Evolutionary conservation across 352 stramenopile species (phyloP), one percentile per base, ranked within the genome.

Genomic region (Phytophthora hybrid): DNA sequence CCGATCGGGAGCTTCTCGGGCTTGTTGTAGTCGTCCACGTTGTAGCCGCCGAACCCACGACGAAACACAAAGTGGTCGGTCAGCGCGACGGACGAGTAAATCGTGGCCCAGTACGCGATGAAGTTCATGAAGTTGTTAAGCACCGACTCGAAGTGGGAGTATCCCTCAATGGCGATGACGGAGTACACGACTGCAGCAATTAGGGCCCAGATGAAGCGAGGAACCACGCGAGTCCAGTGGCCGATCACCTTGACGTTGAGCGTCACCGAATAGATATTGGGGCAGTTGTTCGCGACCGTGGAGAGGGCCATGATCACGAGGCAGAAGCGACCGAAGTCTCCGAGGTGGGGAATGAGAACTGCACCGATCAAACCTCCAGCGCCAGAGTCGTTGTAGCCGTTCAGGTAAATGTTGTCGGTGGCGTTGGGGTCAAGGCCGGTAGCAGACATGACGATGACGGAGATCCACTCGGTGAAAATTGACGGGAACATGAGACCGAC

Each of bases 81-180:
- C 19, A 85, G 32, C 11, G 62, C 68, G 4, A 85, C 55, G 0
- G 68, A 75, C 8, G 71, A 47, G 65, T 85, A 85, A 54, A 80
- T 72, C 1, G 75, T 77, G 18, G 74, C 59, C 76, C 78, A 85
- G 57, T 81, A 85, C 32, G 68, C 69, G 73, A 85, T 81, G 69
- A 85, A 74, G 75, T 85, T 85, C 78, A 85, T 85, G 52, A 82
- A 85, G 58, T 83, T 85, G 59, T 79, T 79, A 51, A 85, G 73
- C 56, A 85, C 78, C 4, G 61, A 49, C 64, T 79, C 73, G 19
- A 85, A 83, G 59, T 85, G 67, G 5, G 71, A 60, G 63, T 81
- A 83, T 16, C 71, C 75, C 5, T 75, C 69, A 47, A 85, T 81
- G 29, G 78, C 75, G 29, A 85, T 65, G 5, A 72, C 21, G n/a